Conservation (phyloP, 345 rosid genomes). For the Salix purpurea region DNA sequence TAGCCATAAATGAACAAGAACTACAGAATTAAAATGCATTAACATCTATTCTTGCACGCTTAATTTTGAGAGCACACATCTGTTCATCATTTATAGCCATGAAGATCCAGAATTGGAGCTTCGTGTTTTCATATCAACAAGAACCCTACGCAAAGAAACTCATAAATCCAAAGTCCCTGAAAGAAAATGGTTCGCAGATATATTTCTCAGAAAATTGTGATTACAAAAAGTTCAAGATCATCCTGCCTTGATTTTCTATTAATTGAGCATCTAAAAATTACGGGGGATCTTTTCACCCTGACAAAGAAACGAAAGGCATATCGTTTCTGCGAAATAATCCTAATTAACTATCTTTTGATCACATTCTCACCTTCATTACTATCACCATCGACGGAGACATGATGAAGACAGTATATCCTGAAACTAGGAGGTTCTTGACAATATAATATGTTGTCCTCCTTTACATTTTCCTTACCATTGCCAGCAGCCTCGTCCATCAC, state of each 20-base stretch:
- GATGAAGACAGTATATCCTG: constrained; percentile 29
- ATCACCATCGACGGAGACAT: background rate
- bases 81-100: background rate
- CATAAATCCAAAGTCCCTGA: background rate
- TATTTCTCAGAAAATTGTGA: background rate
- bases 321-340: background rate
- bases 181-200: background rate
- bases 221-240: too few species aligned
- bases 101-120: background rate
- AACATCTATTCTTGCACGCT: background rate
- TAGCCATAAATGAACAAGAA: too few species aligned
- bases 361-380: background rate
- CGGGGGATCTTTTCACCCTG: background rate
- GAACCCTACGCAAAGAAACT: background rate
- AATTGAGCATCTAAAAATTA: background rate
- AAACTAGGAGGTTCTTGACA: constrained; percentile 42
- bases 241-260: background rate
- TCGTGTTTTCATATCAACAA: background rate
- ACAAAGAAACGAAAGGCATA: background rate
- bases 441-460: constrained; percentile 17
- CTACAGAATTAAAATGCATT: background rate
- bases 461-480: background rate
- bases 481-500: background rate
- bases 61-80: background rate
- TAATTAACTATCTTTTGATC: background rate